Evolutionary conservation across 208 protist genomes (phyloP).

Genomic region (Tritrichomonas foetus): DNA sequence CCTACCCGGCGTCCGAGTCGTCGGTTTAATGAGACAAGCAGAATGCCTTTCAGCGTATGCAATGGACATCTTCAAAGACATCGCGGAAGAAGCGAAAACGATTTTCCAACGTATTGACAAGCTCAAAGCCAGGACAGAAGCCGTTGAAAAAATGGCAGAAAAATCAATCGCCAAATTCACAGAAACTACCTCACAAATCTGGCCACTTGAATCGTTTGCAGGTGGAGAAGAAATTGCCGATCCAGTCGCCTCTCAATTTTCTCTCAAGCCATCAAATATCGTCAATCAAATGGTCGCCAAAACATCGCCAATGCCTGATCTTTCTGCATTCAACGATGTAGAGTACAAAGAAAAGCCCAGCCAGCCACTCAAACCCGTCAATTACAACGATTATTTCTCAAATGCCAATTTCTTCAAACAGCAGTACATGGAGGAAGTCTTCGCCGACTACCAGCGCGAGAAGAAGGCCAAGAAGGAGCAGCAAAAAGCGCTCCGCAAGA

Average conservation of each 20-base stretch:
- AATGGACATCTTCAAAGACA: background rate
- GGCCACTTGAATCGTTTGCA: background rate
- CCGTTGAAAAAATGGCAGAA: no score
- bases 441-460: background rate
- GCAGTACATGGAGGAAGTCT: background rate
- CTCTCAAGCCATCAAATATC: background rate
- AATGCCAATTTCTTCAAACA: background rate
- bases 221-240: no score
- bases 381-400: background rate
- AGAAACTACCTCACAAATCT: no score
- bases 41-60: slow-evolving; percentile 4
- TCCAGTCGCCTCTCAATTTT: background rate
- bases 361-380: background rate
- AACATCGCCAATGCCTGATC: background rate
- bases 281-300: background rate
- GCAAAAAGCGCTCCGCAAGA: background rate
- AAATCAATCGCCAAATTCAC: background rate
- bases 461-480: background rate
- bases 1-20: background rate
- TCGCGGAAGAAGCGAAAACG: background rate
- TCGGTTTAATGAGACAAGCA: background rate
- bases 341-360: background rate
- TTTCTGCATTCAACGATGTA: background rate
- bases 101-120: background rate
- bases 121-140: background rate